Percentiles rank a stretch among this genome's conserved stretches.
Evolutionary conservation across 345 rosid species (phyloP).

Genomic region (Gossypium turneri): DNA sequence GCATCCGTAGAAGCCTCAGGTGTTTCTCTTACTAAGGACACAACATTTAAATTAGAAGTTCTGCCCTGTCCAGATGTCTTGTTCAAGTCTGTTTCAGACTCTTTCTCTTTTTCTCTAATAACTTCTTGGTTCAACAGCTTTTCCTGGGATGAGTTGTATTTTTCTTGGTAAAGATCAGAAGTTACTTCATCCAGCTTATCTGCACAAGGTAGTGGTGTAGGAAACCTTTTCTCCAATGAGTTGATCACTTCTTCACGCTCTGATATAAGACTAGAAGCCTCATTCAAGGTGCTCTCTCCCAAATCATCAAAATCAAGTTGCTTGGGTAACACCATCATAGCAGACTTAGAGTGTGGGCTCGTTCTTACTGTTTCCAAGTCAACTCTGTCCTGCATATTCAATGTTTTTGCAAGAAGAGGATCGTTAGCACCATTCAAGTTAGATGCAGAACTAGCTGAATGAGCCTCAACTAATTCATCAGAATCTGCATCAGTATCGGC

Average conservation of each 20-base stretch:
- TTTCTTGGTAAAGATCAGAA: conserved; percentile 24
- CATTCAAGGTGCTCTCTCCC: conserved; percentile 27
- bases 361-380: conserved; percentile 24
- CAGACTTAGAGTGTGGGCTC: conserved; percentile 24
- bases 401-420: conserved; percentile 7
- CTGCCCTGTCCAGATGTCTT: conserved; percentile 24
- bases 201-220: conserved; percentile 20
- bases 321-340: conserved; percentile 34
- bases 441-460: conserved; percentile 28
- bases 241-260: conserved; percentile 24
- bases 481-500: conserved; percentile 18
- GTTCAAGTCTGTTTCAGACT: conserved; percentile 22
- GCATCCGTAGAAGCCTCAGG: conserved; percentile 15
- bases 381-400: conserved; percentile 9
- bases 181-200: conserved; percentile 23
- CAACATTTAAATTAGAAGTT: conserved; percentile 19
- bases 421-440: conserved; percentile 20
- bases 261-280: conserved; percentile 14
- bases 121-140: conserved; percentile 21
- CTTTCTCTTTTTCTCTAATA: conserved; percentile 21
- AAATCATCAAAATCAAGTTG: conserved; percentile 40
- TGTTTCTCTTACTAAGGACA: conserved; percentile 15
- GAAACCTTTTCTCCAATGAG: conserved; percentile 21
- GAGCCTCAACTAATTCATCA: conserved; percentile 18
- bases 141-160: conserved; percentile 16